A percentile compares a stretch with the other conserved stretches of the same genome.
Evolutionary conservation across 176 grass and related monocot genomes (phyloP).

Genomic region (Saccharum spontaneum): DNA sequence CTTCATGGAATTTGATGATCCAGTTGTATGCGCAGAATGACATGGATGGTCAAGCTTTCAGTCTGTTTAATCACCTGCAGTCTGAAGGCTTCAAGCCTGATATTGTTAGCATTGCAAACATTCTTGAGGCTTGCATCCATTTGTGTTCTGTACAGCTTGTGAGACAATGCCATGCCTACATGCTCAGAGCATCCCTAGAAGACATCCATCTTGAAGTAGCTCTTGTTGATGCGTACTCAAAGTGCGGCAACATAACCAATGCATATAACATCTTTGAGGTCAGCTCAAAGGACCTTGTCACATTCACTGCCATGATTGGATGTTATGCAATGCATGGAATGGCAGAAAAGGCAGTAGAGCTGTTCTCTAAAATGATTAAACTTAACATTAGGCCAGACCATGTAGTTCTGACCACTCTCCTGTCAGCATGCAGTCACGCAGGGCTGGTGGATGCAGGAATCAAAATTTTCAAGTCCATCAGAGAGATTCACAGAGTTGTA

Average conservation of each 20-base stretch:
- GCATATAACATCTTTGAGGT: slow-evolving; percentile 47
- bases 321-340: slow-evolving; percentile 78
- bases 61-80: slow-evolving; percentile 56
- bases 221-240: slow-evolving; percentile 65
- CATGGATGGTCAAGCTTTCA: slow-evolving; percentile 45
- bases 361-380: slow-evolving; percentile 67
- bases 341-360: slow-evolving; percentile 54
- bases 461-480: slow-evolving; percentile 60
- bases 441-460: slow-evolving; percentile 63
- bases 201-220: slow-evolving; percentile 60
- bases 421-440: slow-evolving; percentile 77
- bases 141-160: slow-evolving; percentile 61
- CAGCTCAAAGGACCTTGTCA: slow-evolving; percentile 55
- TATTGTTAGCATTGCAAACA: slow-evolving; percentile 53
- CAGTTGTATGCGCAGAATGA: slow-evolving; percentile 55
- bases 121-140: slow-evolving; percentile 62
- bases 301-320: slow-evolving; percentile 70
- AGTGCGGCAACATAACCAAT: slow-evolving; percentile 61
- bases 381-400: slow-evolving; percentile 64
- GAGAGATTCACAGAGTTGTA: slow-evolving; percentile 46
- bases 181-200: slow-evolving; percentile 53
- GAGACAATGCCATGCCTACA: slow-evolving; percentile 72
- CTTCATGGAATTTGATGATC: slow-evolving; percentile 71
- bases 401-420: slow-evolving; percentile 61
- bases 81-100: slow-evolving; percentile 49